A percentile compares a stretch with the other conserved stretches of the same genome.
Conservation (phyloP, 768 basidiomycete species). For the Lentinula sp. region DNA sequence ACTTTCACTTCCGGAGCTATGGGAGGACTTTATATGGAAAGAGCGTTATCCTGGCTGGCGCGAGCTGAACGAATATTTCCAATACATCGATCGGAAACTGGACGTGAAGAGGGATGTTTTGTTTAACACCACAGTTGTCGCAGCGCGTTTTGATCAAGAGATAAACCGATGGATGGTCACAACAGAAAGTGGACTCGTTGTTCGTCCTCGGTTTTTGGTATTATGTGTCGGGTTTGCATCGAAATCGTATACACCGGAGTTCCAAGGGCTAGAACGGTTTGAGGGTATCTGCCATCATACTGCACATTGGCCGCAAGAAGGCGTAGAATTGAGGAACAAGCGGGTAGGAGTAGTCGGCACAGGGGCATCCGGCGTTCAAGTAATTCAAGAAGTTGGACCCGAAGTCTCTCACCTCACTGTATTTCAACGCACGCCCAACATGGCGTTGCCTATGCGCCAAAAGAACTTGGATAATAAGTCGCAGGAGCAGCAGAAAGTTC, state of each 20-base stretch:
- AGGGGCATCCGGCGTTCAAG: constrained; percentile 8
- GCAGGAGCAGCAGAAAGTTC: constrained; percentile 11
- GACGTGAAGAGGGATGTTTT: constrained; percentile 8
- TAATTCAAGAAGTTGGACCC: constrained; percentile 18
- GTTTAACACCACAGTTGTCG: constrained; percentile 10
- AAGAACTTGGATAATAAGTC: constrained; percentile 6
- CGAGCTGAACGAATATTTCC: constrained; percentile 10
- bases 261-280: not conserved
- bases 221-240: constrained; percentile 10
- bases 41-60: constrained; percentile 7
- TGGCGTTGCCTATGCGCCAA: constrained; percentile 18
- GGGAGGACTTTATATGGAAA: constrained; percentile 5
- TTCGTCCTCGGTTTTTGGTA: constrained; percentile 10
- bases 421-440: constrained; percentile 22
- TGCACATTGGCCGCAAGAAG: constrained; percentile 1
- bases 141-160: constrained; percentile 8
- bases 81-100: constrained; percentile 10
- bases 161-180: constrained; percentile 9
- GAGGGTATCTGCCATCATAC: constrained; percentile 1
- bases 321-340: not conserved
- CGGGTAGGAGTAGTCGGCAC: constrained; percentile 8
- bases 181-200: not conserved
- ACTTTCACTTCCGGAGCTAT: constrained; percentile 8
- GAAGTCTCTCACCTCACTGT: constrained; percentile 17
- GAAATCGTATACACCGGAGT: constrained; percentile 1